Conservation (phyloP, 2,329 filamentous ascomycete genomes). For the Monosporascus sp. region DNA sequence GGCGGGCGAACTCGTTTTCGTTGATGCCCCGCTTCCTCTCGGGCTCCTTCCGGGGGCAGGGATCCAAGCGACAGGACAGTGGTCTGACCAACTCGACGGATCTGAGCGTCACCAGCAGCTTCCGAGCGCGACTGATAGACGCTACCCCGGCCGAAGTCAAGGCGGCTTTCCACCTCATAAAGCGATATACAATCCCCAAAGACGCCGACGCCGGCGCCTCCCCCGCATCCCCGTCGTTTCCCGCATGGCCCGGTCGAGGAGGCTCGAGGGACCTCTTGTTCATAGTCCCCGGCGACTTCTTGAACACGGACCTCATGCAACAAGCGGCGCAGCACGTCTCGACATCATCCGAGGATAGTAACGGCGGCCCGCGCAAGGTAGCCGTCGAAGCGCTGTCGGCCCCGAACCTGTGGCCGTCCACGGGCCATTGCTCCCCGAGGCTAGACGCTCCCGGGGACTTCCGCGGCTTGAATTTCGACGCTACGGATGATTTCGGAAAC, state of each 20-base stretch:
- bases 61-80: slow-evolving; percentile 17
- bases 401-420: slow-evolving; percentile 7
- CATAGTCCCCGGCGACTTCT: slow-evolving; percentile 44
- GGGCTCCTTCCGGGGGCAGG: slow-evolving; percentile 2
- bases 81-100: slow-evolving; percentile 23
- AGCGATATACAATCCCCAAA: slow-evolving; percentile 25
- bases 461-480: slow-evolving; percentile 27
- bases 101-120: slow-evolving; percentile 18
- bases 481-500: slow-evolving; percentile 46
- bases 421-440: background rate
- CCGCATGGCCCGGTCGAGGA: background rate
- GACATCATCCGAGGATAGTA: slow-evolving; percentile 22
- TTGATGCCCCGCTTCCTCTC: background rate
- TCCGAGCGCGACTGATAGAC: slow-evolving; percentile 16
- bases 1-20: background rate
- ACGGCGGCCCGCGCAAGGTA: slow-evolving; percentile 30
- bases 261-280: slow-evolving; percentile 17
- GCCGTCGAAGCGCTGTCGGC: slow-evolving; percentile 5
- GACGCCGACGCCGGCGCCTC: slow-evolving; percentile 14
- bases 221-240: background rate
- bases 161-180: slow-evolving; percentile 18
- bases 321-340: slow-evolving; percentile 5
- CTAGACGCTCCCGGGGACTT: slow-evolving; percentile 22
- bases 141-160: slow-evolving; percentile 16
- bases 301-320: slow-evolving; percentile 26